phyloP scores from a whole-genome alignment of 1,284 basidiomycete genomes.

The Trametes pubescens region DNA sequence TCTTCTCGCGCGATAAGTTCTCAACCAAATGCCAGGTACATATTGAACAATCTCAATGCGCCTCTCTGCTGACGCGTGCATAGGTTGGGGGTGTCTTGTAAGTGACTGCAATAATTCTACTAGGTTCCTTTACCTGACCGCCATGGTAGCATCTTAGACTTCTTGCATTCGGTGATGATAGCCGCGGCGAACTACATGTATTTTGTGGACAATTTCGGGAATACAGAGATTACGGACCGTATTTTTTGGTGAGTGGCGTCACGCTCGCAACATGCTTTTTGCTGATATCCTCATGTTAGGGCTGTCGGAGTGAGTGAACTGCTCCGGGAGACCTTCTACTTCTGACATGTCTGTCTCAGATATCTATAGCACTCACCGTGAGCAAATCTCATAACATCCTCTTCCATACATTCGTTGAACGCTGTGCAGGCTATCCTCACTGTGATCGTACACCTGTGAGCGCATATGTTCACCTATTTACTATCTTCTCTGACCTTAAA shows the following conservation, averaged over 20 bases:
- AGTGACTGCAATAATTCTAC: background rate
- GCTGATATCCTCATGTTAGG: slow-evolving; percentile 14
- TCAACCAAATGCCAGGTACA: slow-evolving; percentile 38
- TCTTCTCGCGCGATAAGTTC: slow-evolving; percentile 30
- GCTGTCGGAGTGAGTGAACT: slow-evolving; percentile 31
- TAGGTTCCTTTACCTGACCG: background rate
- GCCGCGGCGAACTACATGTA: slow-evolving; percentile 36
- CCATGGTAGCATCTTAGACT: slow-evolving; percentile 33
- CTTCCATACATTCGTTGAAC: background rate
- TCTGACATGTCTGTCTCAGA: slow-evolving; percentile 6
- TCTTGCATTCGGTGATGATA: slow-evolving; percentile 38
- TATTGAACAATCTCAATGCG: background rate
- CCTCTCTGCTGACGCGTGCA: background rate
- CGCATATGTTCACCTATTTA: background rate
- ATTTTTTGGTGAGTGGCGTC: slow-evolving; percentile 36
- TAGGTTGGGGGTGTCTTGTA: slow-evolving; percentile 37
- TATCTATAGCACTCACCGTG: slow-evolving; percentile 37
- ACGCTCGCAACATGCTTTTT: background rate
- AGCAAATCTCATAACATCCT: background rate
- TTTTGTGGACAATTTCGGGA: slow-evolving; percentile 35
- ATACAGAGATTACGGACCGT: slow-evolving; percentile 31
- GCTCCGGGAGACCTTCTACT: too few relatives aligned
- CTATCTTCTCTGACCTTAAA: background rate
- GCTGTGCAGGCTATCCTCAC: slow-evolving; percentile 33
- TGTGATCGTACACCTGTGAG: slow-evolving; percentile 36